These are phyloP conservation scores for Smallanthus sonchifolius DNA, from an alignment of 129 eudicot genomes.

Conservation along the genomic window DNA sequence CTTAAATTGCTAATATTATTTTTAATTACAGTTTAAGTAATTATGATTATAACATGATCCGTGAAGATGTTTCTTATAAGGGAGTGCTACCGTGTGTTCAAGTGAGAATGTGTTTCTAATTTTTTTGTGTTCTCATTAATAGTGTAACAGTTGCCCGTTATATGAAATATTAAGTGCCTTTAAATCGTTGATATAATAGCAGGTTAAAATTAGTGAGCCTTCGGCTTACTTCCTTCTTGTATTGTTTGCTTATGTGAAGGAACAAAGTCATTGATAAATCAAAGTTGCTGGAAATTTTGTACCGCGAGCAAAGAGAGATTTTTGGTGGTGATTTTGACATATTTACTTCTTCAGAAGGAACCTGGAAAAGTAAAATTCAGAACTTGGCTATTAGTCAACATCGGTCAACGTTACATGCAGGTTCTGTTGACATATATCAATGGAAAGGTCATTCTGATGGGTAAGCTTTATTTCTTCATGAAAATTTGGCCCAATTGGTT, in stretches of 20 bases:
- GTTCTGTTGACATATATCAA: constrained; percentile 51
- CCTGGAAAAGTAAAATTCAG: constrained; percentile 43
- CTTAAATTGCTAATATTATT: not conserved
- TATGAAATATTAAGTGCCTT: not conserved
- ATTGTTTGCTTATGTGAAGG: constrained; percentile 40
- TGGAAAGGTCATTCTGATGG: constrained; percentile 76
- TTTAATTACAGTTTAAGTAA: too few species aligned
- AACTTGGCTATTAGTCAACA: constrained; percentile 65
- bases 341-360: constrained; percentile 34
- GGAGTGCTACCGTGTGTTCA: not conserved
- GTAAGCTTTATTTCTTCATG: constrained; percentile 31
- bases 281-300: constrained; percentile 52
- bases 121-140: not conserved
- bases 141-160: not conserved
- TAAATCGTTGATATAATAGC: not conserved
- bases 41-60: not conserved
- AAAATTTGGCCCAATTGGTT: not conserved
- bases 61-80: not conserved
- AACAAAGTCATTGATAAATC: constrained; percentile 42
- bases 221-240: constrained; percentile 1
- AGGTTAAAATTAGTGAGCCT: not conserved
- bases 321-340: constrained; percentile 19
- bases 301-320: constrained; percentile 36
- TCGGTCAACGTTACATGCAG: constrained; percentile 50
- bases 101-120: not conserved